Evolutionary conservation across 1,139 yeast species (phyloP), one percentile per base, ranked within the genome.

Genomic region (Sugiyamaella castrensis): DNA sequence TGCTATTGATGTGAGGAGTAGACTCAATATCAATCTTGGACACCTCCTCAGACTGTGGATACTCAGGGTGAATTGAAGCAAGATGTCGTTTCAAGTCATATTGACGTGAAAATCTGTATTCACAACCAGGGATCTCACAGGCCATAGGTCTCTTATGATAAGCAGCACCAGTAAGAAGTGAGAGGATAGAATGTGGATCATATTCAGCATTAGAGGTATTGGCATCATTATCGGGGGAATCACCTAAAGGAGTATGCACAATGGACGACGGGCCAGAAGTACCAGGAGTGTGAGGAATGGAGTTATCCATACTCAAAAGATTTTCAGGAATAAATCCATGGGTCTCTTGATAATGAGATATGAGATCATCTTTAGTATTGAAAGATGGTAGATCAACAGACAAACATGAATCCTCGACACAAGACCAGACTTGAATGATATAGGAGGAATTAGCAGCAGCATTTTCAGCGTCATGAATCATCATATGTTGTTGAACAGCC

Each of bases 401-500:
- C 10, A 45, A 19, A 40, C 60, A 55, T 12, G 34, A 49, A 2
- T 47, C 52, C 27, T 54, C 58, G 6, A 43, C 48, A 36, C 62
- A 58, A 36, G 40, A 50, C 61, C 61, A 58, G 5, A 39, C 40
- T 11, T 47, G 51, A 11, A 39, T 40, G 31, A 53, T 19, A 9
- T 48, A 47, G 36, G 47, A 53, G 15, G 43, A 26, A 24, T 28
- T 26, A 8, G 19, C 47, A 11, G 26, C 33, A 10, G 32, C 35
- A 15, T 15, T 37, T 10, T 43, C 46, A 15, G 31, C 43, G 12
- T 58, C 60, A 38, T 59, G 62, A 8, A 53, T 53, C 36, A 51
- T 46, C 59, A 84, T 81, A 63, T 89, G 97, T 69, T 84, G 79
- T 28, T 74, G 71, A 47, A 87, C 68, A 54, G 91, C 94, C 36